A percentile compares a stretch with the other conserved stretches of the same genome.
phyloP scores from a whole-genome alignment of 441 rosid species.

The Hypseocharis bilobata region DNA sequence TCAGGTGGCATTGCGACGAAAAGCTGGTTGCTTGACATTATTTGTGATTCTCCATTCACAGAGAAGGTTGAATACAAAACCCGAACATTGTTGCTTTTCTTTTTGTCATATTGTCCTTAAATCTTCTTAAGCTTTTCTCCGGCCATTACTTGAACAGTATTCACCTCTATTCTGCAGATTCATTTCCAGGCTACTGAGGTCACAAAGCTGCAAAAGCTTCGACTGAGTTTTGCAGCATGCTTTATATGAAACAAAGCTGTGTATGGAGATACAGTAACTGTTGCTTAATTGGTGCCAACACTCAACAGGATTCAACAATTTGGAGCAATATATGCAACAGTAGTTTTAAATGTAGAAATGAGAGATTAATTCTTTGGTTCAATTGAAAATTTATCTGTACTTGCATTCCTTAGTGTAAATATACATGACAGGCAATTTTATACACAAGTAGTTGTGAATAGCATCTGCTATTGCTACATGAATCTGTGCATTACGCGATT shows the following conservation, averaged over 20 bases:
- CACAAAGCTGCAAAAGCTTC: neutral
- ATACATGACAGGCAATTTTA: neutral
- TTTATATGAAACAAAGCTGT: too few relatives aligned
- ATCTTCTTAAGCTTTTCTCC: too few relatives aligned
- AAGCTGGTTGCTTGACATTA: neutral
- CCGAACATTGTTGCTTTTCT: too few relatives aligned
- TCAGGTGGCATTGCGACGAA: constrained; percentile 5
- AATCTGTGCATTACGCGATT: too few relatives aligned
- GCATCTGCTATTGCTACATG: too few relatives aligned
- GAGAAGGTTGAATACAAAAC: neutral
- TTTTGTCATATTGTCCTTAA: too few relatives aligned
- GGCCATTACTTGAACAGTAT: too few relatives aligned
- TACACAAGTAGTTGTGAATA: too few relatives aligned
- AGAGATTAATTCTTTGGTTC: neutral
- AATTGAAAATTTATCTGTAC: neutral
- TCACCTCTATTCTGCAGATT: neutral
- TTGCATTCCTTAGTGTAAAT: neutral
- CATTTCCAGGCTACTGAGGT: neutral
- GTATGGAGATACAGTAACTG: neutral
- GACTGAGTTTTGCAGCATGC: neutral
- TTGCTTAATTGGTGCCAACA: neutral
- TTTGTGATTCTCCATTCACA: neutral
- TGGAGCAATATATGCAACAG: neutral
- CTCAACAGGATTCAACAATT: neutral
- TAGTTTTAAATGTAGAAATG: neutral